Percentiles rank a stretch among this genome's conserved stretches.
These are phyloP conservation scores for Torulaspora gathmanii DNA, from an alignment of 805 yeast genomes.

Conservation along the genomic window DNA sequence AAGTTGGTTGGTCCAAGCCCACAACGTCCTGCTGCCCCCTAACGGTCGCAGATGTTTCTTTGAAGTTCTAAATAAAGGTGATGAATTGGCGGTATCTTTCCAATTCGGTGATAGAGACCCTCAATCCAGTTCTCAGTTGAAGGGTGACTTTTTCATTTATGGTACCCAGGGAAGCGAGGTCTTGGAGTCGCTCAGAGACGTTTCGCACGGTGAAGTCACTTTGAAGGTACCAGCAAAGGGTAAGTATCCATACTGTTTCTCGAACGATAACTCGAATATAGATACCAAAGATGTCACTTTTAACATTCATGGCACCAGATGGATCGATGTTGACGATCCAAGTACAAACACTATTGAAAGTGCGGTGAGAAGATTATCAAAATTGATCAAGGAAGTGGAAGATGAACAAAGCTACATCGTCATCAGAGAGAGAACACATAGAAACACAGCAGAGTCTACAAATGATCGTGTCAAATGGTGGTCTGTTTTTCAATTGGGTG, in stretches of 20 bases:
- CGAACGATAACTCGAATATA: constrained; percentile 70
- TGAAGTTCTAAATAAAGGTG: constrained; percentile 76
- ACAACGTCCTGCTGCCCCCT: constrained; percentile 77
- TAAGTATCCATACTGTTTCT: constrained; percentile 81
- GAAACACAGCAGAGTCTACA: constrained; percentile 97
- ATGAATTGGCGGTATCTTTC: constrained; percentile 80
- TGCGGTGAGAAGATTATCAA: constrained; percentile 70
- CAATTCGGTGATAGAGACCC: constrained; percentile 91
- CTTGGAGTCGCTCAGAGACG: constrained; percentile 46
- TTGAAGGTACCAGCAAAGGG: constrained; percentile 65
- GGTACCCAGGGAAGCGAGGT: constrained; percentile 43
- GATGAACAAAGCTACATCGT: constrained; percentile 90
- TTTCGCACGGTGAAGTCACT: constrained; percentile 77
- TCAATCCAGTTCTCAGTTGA: constrained; percentile 58
- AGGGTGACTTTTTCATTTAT: constrained; percentile 59
- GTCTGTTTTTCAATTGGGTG: constrained; percentile 85
- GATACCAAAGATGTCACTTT: constrained; percentile 88
- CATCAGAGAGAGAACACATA: constrained; percentile 93
- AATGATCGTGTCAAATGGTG: constrained; percentile 97
- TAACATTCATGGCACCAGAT: constrained; percentile 90
- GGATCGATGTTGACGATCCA: constrained; percentile 73
- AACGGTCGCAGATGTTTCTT: constrained; percentile 84
- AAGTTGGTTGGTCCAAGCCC: constrained; percentile 43
- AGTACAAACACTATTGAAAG: constrained; percentile 75
- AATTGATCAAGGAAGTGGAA: constrained; percentile 77